A percentile compares a stretch with the other conserved stretches of the same genome.
Evolutionary conservation across 1,139 yeast genomes (phyloP).

Genomic region (Trichomonascaceae sp.): DNA sequence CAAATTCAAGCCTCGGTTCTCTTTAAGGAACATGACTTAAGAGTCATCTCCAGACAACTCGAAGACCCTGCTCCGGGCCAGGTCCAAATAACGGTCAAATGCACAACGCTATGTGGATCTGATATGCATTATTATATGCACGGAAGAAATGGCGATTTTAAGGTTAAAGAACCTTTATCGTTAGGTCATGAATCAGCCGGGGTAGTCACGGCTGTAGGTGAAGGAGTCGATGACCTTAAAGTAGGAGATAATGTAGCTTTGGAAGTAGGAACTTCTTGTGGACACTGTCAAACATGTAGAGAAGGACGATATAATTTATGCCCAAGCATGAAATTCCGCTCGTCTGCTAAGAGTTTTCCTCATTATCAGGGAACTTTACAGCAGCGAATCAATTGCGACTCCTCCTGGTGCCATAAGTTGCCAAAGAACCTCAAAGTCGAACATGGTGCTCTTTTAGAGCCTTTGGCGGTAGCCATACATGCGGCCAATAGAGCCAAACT

Average conservation of each 20-base stretch:
- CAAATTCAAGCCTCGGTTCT: slow-evolving; percentile 15
- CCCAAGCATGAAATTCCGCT: slow-evolving; percentile 20
- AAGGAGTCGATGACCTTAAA: slow-evolving; percentile 24
- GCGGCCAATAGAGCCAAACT: slow-evolving; percentile 58
- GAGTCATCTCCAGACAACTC: slow-evolving; percentile 18
- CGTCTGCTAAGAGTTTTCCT: slow-evolving; percentile 23
- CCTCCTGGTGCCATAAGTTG: slow-evolving; percentile 69
- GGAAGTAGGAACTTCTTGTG: slow-evolving; percentile 40
- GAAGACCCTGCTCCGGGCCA: slow-evolving; percentile 19
- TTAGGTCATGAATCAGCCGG: slow-evolving; percentile 61
- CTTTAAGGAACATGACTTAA: slow-evolving; percentile 18
- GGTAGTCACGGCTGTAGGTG: slow-evolving; percentile 39
- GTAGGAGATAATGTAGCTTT: slow-evolving; percentile 30
- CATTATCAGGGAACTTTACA: slow-evolving; percentile 25
- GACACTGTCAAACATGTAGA: slow-evolving; percentile 41
- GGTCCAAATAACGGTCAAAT: slow-evolving; percentile 55
- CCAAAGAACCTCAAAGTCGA: slow-evolving; percentile 68
- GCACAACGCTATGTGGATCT: slow-evolving; percentile 25
- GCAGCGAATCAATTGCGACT: slow-evolving; percentile 31
- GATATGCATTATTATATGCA: slow-evolving; percentile 23
- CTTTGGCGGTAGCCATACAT: slow-evolving; percentile 77
- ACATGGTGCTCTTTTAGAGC: slow-evolving; percentile 81
- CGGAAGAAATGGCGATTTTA: slow-evolving; percentile 24
- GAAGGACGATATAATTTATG: slow-evolving; percentile 42
- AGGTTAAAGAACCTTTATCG: slow-evolving; percentile 24